Evolutionary conservation across 768 basidiomycete species (phyloP), one percentile per base, ranked within the genome.

Genomic region (Tylopilus plumbeoviolaceoides): DNA sequence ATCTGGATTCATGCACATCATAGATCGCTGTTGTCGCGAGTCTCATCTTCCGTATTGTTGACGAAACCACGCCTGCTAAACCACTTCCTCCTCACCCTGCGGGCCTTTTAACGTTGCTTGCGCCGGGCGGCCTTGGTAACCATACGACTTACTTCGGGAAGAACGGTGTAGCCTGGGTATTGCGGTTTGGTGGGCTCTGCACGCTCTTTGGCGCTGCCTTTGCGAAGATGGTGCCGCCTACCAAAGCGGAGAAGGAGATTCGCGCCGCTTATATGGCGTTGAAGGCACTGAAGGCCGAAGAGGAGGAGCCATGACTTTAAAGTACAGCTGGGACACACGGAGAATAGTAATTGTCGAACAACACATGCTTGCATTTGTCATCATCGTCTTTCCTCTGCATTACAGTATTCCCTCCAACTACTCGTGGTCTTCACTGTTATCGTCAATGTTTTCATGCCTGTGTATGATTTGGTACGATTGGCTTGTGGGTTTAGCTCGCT

Each of bases 131-230:
- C 25, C 76, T 77, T 1, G 66, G 69, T 7, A 75, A 76, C 21
- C 75, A 78, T 35, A 74, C 72, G 51, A 82, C 81, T 12, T 91
- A 88, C 67, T 76, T 80, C 53, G 89, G 88, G 30, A 93, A 91
- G 74, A 86, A 84, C 49, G 95, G 95, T 31, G 92, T 97, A 27
- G 91, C 87, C 3, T 97, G 94, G 93, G 89, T 95, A 7, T 72
- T 98, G 51, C 84, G 93, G 17, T 95, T 95, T 62, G 95, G 95
- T 45, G 95, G 94, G 35, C 64, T 91, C 9, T 92, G 89, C 67
- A 84, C 94, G 0, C 70, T 97, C 53, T 73, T 81, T 33, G 94
- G 91, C 28, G 94, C 93, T 5, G 58, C 82, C 4, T 78, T 90
- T 59, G 86, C 88, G 28, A 84, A 89, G 44, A 83, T 78, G 74